Conservation (phyloP, 169 alveolate genomes). For the Plasmodium adleri region DNA sequence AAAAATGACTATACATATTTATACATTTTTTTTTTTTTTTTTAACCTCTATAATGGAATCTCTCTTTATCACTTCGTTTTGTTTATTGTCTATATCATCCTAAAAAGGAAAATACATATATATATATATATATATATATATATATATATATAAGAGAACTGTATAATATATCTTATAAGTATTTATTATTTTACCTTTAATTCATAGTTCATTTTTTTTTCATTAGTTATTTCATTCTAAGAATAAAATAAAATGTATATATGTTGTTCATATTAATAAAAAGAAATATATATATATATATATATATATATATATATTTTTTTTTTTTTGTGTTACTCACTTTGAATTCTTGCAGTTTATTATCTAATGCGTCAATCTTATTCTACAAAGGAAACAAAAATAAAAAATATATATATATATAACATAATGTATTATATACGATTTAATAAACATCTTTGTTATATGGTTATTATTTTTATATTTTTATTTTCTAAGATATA, state of each 20-base stretch:
- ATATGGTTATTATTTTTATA: no score
- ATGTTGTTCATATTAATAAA: background rate
- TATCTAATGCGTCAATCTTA: conserved; percentile 15
- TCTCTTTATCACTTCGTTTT: conserved; percentile 31
- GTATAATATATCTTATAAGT: background rate
- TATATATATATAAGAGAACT: background rate
- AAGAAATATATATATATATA: background rate
- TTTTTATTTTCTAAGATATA: no score
- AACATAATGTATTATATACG: background rate
- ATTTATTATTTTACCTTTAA: conserved; percentile 10
- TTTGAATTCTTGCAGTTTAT: conserved; percentile 38
- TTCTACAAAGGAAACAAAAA: conserved; percentile 13
- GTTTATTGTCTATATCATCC: conserved; percentile 34
- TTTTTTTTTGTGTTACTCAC: background rate
- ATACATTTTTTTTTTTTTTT: background rate
- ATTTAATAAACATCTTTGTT: background rate
- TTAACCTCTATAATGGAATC: conserved; percentile 55
- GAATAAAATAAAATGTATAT: background rate
- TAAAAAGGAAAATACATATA: conserved; percentile 5
- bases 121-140: background rate
- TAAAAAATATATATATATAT: background rate
- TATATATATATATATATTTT: background rate
- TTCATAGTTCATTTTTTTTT: conserved; percentile 12
- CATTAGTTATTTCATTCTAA: conserved; percentile 11
- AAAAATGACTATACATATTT: background rate